Evolutionary conservation across 345 rosid species (phyloP).

Genomic region (Sisymbrium irio): DNA sequence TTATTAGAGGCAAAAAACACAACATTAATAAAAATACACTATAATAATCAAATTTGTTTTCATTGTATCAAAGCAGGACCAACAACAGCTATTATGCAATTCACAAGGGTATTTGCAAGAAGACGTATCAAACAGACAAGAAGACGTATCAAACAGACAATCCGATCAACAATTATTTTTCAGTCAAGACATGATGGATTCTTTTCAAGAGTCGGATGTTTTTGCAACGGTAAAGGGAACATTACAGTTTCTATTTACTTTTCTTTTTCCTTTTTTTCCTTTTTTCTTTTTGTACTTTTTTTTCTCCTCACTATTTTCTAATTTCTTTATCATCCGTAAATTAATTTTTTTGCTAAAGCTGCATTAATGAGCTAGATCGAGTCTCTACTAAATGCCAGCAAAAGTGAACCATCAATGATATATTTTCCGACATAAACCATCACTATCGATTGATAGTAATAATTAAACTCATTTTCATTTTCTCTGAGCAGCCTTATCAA

Average conservation of each 20-base stretch:
- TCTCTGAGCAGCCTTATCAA: background rate
- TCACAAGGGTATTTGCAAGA: background rate
- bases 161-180: background rate
- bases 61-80: background rate
- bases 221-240: background rate
- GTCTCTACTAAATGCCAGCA: background rate
- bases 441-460: too few relatives aligned
- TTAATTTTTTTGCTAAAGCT: background rate
- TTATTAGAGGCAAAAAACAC: background rate
- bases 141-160: background rate
- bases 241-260: background rate
- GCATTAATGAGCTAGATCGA: background rate
- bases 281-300: background rate
- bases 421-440: too few relatives aligned
- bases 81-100: background rate
- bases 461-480: background rate
- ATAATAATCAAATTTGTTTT: background rate
- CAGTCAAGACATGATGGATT: background rate
- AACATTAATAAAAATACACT: background rate
- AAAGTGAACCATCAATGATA: too few relatives aligned
- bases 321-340: background rate
- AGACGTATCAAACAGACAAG: background rate
- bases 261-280: background rate
- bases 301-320: background rate
- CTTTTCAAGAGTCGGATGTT: background rate